Base-by-base conservation (phyloP, 106 monocot species). In the Dendrobium officinale region DNA sequence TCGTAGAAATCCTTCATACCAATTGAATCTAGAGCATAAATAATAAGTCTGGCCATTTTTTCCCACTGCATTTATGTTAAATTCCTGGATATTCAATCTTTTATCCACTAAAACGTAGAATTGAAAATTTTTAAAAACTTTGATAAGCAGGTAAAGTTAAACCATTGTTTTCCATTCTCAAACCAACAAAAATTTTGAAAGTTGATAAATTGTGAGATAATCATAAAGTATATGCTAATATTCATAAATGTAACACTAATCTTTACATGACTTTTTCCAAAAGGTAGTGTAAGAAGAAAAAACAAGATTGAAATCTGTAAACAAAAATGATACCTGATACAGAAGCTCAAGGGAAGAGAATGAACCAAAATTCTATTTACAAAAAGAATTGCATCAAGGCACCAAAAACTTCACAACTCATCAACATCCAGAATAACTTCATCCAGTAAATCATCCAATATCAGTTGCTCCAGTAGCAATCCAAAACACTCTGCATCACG, bases 381-480 rank as follows among this genome's bases (percentile, higher is more conserved):
- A 61, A n/a, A 61, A 61, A 58, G 10, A 22, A 61, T 22, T 61
- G 61, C 61, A 61, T 61, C 4, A 22, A 61, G 10, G n/a, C 19
- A 61, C 61, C 61, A 31, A 77, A 54, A 72, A 20, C 73, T 19
- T 82, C 49, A 55, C 9, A 78, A 73, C 11, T 58, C 79, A 64
- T 43, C 44, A 59, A 70, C 40, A 5, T 51, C 75, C 24, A 81
- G 29, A 15, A 77, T 44, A 79, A 83, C 29, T 86, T 93, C 91
- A 78, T 90, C 83, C 26, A 92, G 7, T 45, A 96, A 82, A 83
- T 88, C 85, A 82, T 92, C 90, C 77, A 96, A 82, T 49, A 93
- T 85, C 70, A 88, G 15, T 49, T 58, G 81, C 77, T 83, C 93
- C 81, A 96, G 54, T 11, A 89, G 86, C 44, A 85, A 13, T 18